Base-by-base conservation (phyloP, 352 stramenopile species). In the Plasmopara muralis region DNA sequence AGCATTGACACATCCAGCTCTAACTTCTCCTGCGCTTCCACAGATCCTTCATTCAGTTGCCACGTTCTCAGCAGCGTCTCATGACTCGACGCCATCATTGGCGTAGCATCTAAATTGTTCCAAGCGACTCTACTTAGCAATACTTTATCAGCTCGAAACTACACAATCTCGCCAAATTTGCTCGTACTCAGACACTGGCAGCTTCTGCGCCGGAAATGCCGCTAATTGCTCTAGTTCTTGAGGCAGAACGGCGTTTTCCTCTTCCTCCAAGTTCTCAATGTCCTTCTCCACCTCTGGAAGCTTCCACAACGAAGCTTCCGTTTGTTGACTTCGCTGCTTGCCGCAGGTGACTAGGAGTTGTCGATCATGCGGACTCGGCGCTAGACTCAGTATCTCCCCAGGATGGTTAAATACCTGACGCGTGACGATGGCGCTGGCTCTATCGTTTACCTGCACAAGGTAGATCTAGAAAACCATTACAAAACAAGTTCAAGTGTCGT, bases 361-460 rank as follows among this genome's bases (percentile, higher is more conserved):
- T n/a, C 50, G 59, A 42, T 68, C 60, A 15, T 72, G 64, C 25
- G 71, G 75, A 62, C 66, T 83, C 14, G 74, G 73, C 18, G 71
- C 69, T 7, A 88, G 47, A 56, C 70, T 57, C 18, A 72, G 58
- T 14, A 88, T 66, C 29, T 86, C 74, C 10, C 65, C 72, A 9
- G 43, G 14, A 30, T 87, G 77, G 9, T 51, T 44, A 38, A 81
- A 75, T n/a, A 71, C 46, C n/a, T 72, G 68, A 4, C 50, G 43
- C n/a, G 78, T 64, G 0, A 47, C 39, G 34, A 85, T 55, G 2
- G 72, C 55, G 40, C 71, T 81, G 9, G 50, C 49, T 12, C 58
- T 55, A 34, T 68, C 77, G 34, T 68, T 62, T 14, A 85, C 74
- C 20, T 89, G 66, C n/a, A 88, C 53, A n/a, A 87, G 41, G 37